A percentile compares a stretch with the other conserved stretches of the same genome.
These are phyloP conservation scores for Hanseniaspora vineae DNA, from an alignment of 805 yeast genomes.

Conservation along the genomic window DNA sequence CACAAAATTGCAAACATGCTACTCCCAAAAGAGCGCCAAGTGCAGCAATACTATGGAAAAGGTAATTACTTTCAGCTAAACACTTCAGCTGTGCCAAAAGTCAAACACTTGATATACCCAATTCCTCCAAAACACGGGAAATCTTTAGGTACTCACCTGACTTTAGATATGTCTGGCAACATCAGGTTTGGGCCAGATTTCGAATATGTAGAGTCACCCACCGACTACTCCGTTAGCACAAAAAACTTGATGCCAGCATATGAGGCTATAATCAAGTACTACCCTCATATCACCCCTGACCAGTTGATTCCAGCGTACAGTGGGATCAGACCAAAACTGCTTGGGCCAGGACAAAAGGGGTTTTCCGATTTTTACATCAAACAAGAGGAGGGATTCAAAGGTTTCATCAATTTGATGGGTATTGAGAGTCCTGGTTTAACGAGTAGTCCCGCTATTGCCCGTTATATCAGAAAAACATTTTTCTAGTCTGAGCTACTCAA, in stretches of 20 bases:
- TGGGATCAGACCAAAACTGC: conserved; percentile 76
- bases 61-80: conserved; percentile 67
- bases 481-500: neutral
- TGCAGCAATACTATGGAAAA: conserved; percentile 58
- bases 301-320: conserved; percentile 56
- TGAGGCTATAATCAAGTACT: conserved; percentile 45
- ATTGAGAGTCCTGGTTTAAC: conserved; percentile 91
- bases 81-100: conserved; percentile 31
- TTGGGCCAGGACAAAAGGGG: conserved; percentile 28
- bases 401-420: conserved; percentile 68
- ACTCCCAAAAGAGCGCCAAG: conserved; percentile 47
- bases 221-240: conserved; percentile 36
- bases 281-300: conserved; percentile 40
- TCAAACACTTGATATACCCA: conserved; percentile 58
- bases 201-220: conserved; percentile 53
- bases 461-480: conserved; percentile 37
- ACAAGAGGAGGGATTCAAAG: conserved; percentile 59
- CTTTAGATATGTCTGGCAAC: conserved; percentile 70
- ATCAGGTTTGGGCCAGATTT: conserved; percentile 81
- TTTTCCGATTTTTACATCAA: conserved; percentile 67
- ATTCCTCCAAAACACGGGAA: conserved; percentile 58
- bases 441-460: conserved; percentile 69
- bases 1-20: conserved; percentile 58
- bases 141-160: conserved; percentile 82
- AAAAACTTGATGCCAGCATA: conserved; percentile 41